phyloP scores from a whole-genome alignment of 2,329 filamentous ascomycete species.

The Cladosporium sp. region DNA sequence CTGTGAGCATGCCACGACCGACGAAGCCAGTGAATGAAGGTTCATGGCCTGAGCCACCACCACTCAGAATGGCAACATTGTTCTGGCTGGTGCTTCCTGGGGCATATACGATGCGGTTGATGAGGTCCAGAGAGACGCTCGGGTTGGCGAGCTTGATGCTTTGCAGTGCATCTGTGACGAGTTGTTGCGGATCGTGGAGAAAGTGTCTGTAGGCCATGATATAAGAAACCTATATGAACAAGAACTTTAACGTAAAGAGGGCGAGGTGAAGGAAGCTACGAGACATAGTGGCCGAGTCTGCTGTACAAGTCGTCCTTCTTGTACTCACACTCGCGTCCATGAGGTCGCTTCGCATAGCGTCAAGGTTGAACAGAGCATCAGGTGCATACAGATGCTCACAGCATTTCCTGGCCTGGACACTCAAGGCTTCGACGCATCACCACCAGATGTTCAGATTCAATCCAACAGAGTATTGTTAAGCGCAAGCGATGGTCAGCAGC shows the following conservation, averaged over 20 bases:
- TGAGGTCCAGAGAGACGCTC: slow-evolving; percentile 71
- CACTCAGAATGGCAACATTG: slow-evolving; percentile 81
- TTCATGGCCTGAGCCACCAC: slow-evolving; percentile 88
- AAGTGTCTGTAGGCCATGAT: slow-evolving; percentile 68
- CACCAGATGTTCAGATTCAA: too few species aligned
- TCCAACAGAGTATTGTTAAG: too few species aligned
- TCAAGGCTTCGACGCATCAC: too few species aligned
- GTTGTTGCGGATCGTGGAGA: slow-evolving; percentile 76
- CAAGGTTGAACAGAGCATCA: too few species aligned
- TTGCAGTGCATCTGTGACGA: slow-evolving; percentile 75
- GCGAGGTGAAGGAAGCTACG: too few species aligned
- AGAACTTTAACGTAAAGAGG: background rate
- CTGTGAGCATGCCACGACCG: slow-evolving; percentile 75
- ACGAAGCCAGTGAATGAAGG: slow-evolving; percentile 86
- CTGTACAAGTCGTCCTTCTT: too few species aligned
- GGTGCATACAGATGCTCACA: too few species aligned
- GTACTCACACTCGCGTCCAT: too few species aligned
- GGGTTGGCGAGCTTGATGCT: slow-evolving; percentile 83
- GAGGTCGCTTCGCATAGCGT: too few species aligned
- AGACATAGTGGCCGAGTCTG: too few species aligned
- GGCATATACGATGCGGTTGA: slow-evolving; percentile 82
- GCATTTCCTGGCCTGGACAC: too few species aligned
- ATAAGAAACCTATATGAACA: background rate
- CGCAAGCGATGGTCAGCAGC: too few species aligned
- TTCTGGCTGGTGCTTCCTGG: slow-evolving; percentile 56